phyloP scores from a whole-genome alignment of 192 early-diverging fungal species.

The Lunasporangiospora selenospora region DNA sequence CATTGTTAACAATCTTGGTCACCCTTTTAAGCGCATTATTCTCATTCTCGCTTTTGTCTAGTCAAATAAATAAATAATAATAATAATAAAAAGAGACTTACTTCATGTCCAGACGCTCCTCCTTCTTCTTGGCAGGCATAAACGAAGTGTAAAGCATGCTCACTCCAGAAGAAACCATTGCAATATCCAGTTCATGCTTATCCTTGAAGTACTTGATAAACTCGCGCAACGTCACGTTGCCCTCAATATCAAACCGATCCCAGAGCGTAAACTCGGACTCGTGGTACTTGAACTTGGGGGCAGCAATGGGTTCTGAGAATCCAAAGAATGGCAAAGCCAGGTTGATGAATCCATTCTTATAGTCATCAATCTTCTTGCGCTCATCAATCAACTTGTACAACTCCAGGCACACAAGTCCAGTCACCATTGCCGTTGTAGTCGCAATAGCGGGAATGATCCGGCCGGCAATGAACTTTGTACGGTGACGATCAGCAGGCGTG shows the following conservation, averaged over 20 bases:
- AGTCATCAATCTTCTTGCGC: slow-evolving; percentile 87
- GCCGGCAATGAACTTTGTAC: slow-evolving; percentile 90
- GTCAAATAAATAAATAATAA: slow-evolving; percentile 10
- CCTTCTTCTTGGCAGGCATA: slow-evolving; percentile 84
- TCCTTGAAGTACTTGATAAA: slow-evolving; percentile 86
- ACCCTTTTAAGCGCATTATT: too few species aligned
- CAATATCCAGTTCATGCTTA: slow-evolving; percentile 86
- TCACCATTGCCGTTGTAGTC: slow-evolving; percentile 95
- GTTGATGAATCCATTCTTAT: slow-evolving; percentile 99
- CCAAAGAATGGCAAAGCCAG: slow-evolving; percentile 98
- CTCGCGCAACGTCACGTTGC: slow-evolving; percentile 88
- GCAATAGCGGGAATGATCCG: slow-evolving; percentile 94
- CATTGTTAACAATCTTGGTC: not conserved
- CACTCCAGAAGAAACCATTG: slow-evolving; percentile 91
- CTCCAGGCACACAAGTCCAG: slow-evolving; percentile 97
- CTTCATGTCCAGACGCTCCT: slow-evolving; percentile 83
- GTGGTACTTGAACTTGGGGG: slow-evolving; percentile 87
- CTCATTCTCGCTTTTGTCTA: too few species aligned
- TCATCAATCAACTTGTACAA: slow-evolving; percentile 92
- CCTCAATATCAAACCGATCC: slow-evolving; percentile 92
- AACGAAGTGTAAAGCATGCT: slow-evolving; percentile 95
- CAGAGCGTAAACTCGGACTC: slow-evolving; percentile 89
- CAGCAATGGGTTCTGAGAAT: slow-evolving; percentile 97
- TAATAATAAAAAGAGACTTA: slow-evolving; percentile 35
- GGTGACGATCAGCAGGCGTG: slow-evolving; percentile 73